Evolutionary conservation across 805 yeast genomes (phyloP).

Genomic region (Hanseniaspora valbyensis): DNA sequence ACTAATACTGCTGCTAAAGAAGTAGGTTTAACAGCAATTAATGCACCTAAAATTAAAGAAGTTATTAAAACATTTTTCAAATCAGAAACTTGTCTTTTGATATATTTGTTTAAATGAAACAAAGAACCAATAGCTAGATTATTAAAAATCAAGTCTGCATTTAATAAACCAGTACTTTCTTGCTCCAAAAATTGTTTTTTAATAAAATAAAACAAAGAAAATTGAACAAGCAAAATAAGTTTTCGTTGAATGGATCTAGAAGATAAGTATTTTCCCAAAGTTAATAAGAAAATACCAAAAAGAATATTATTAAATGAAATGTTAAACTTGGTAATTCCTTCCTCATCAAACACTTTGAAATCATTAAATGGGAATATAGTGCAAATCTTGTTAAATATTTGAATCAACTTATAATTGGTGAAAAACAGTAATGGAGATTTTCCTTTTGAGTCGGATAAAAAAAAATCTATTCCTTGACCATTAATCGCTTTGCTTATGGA

Average conservation of each 20-base stretch:
- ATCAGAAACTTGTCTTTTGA: neutral
- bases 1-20: neutral
- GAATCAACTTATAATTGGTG: neutral
- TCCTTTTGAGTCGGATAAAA: constrained; percentile 10
- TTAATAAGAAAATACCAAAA: neutral
- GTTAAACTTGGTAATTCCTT: constrained; percentile 1
- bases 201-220: neutral
- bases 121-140: neutral
- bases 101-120: neutral
- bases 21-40: constrained; percentile 4
- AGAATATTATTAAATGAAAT: neutral
- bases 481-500: neutral
- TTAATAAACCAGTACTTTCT: neutral
- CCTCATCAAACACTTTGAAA: neutral
- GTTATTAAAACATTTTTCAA: neutral
- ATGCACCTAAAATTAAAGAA: neutral
- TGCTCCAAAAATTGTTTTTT: neutral
- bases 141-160: constrained; percentile 1
- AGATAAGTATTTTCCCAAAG: constrained; percentile 4
- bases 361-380: neutral
- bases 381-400: neutral
- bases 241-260: neutral
- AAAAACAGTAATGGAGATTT: constrained; percentile 11
- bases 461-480: neutral
- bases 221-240: neutral